Evolutionary conservation across 495 filamentous ascomycete species (phyloP).

Genomic region (Xylaria scruposa): DNA sequence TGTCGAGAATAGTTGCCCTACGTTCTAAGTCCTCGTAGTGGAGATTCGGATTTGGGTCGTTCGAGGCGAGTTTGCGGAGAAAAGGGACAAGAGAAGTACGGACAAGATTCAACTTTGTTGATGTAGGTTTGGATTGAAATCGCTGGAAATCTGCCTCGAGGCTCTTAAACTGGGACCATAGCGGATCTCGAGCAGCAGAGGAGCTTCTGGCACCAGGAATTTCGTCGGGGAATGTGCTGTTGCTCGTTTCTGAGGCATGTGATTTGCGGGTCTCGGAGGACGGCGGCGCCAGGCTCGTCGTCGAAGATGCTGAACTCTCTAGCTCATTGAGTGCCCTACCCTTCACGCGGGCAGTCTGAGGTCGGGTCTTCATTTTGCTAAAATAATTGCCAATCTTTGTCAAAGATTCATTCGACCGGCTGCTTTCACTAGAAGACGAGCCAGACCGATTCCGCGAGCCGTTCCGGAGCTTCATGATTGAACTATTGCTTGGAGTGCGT

Average conservation of each 20-base stretch:
- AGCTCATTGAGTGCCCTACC: conserved; percentile 37
- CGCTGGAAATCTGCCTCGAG: conserved; percentile 85
- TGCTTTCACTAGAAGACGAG: conserved; percentile 44
- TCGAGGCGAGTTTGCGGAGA: conserved; percentile 71
- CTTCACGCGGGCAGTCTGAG: conserved; percentile 46
- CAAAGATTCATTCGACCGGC: conserved; percentile 37
- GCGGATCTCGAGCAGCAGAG: conserved; percentile 69
- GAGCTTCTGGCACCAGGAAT: conserved; percentile 22
- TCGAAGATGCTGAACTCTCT: conserved; percentile 48
- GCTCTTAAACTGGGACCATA: conserved; percentile 85
- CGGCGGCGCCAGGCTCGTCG: conserved; percentile 41
- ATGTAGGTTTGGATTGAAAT: conserved; percentile 75
- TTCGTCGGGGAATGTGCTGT: conserved; percentile 42
- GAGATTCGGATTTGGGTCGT: conserved; percentile 68
- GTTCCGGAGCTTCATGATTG: conserved; percentile 41
- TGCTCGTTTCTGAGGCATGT: conserved; percentile 42
- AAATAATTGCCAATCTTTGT: conserved; percentile 43
- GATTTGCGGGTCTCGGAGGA: conserved; percentile 41
- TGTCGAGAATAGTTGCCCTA: conserved; percentile 81
- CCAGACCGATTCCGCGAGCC: conserved; percentile 36
- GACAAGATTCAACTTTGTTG: conserved; percentile 81
- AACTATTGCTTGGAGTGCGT: conserved; percentile 39
- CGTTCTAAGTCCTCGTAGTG: conserved; percentile 87
- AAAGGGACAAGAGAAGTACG: conserved; percentile 84
- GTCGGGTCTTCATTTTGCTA: conserved; percentile 50